These are phyloP conservation scores for Ascochyta fabae DNA, from an alignment of 2,329 filamentous ascomycete genomes.

Conservation along the genomic window DNA sequence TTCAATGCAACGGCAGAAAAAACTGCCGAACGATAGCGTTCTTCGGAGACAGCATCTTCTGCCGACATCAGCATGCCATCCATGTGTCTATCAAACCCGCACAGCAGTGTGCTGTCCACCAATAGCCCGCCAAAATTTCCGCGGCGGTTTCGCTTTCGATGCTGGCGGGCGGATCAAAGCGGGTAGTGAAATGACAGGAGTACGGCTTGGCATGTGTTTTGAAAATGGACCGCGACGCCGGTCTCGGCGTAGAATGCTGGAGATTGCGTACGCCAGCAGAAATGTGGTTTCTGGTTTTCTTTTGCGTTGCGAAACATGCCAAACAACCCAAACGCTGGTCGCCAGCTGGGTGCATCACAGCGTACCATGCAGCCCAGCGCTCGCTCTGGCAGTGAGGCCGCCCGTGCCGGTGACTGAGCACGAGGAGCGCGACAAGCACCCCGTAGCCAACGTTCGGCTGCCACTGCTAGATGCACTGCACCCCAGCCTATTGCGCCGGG, in stretches of 20 bases:
- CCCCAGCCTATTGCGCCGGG: constrained; percentile 11
- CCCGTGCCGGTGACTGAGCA: constrained; percentile 23
- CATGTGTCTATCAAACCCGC: constrained; percentile 48
- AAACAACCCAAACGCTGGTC: constrained; percentile 40
- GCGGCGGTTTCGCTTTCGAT: constrained; percentile 34
- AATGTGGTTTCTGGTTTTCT: constrained; percentile 20
- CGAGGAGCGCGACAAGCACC: constrained; percentile 8
- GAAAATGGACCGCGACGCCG: constrained; percentile 32
- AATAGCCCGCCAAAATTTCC: constrained; percentile 40
- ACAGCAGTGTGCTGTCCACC: constrained; percentile 26
- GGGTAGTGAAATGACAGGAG: constrained; percentile 23
- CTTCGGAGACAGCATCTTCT: constrained; percentile 30
- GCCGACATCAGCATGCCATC: constrained; percentile 34
- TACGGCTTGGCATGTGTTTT: constrained; percentile 43
- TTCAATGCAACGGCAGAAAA: constrained; percentile 22
- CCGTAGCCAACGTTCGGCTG: constrained; percentile 25
- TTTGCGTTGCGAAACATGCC: constrained; percentile 40
- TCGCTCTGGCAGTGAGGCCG: constrained; percentile 23
- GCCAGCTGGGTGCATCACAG: constrained; percentile 45
- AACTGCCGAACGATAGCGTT: constrained; percentile 17
- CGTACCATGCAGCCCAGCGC: constrained; percentile 11
- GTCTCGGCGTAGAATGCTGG: constrained; percentile 26
- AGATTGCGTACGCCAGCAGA: constrained; percentile 36
- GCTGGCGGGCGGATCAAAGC: constrained; percentile 17
- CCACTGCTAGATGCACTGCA: constrained; percentile 16